Conservation (phyloP, 768 basidiomycete species). For the Mrakia gelida region DNA sequence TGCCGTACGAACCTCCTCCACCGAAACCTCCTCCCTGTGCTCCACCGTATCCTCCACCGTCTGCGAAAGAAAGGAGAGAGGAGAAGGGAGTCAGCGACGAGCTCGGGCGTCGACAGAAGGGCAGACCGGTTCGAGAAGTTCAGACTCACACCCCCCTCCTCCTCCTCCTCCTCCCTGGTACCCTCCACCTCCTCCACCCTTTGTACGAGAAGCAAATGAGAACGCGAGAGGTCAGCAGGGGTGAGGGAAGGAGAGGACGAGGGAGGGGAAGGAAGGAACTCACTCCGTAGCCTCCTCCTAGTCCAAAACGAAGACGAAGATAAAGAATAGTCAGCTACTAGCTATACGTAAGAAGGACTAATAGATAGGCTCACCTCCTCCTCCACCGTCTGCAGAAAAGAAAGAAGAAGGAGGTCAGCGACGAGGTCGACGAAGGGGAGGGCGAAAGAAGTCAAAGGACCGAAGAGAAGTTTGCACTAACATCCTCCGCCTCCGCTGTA, state of each 20-base stretch:
- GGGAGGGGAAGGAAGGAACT: neutral
- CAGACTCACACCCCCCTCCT: neutral
- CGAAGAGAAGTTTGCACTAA: neutral
- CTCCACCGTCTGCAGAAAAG: neutral
- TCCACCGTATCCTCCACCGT: constrained; percentile 21
- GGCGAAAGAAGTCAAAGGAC: neutral
- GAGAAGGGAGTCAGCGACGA: neutral
- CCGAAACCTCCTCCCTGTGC: constrained; percentile 17
- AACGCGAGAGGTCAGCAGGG: neutral
- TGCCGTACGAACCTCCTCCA: constrained; percentile 2
- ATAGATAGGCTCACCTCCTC: no score
- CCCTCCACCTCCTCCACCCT: constrained; percentile 23
- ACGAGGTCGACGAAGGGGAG: neutral
- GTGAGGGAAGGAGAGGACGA: neutral
- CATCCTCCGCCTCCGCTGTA: constrained; percentile 26
- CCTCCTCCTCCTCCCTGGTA: constrained; percentile 18
- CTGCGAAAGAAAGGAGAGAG: neutral
- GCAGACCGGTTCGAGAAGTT: no score
- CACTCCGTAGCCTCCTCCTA: constrained; percentile 18
- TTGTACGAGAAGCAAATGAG: neutral
- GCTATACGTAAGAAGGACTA: neutral
- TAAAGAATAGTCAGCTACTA: neutral
- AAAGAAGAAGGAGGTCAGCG: neutral
- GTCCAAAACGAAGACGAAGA: neutral
- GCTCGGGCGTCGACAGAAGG: no score